Base-by-base conservation (phyloP, 73 alveolate species). In the Tetrahymena thermophila region DNA sequence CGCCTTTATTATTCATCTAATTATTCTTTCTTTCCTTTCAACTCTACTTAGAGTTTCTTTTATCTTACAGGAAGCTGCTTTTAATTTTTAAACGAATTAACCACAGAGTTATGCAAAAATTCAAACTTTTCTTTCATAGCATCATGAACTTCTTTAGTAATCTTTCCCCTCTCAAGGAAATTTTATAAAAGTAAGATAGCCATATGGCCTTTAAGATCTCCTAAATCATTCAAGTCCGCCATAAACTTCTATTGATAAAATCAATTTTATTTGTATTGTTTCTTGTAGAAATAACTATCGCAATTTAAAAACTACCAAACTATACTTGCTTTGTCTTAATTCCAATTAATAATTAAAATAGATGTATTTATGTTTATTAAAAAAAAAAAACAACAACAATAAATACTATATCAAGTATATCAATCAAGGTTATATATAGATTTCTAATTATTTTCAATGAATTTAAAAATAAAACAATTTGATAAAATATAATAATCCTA, bases 41-140 rank as follows among this genome's bases (percentile, higher is more conserved):
- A 84, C 40, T 96, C 95, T 19, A 93, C 71, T 34, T 96, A 44
- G 4, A 96, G 96, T 56, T 95, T 96, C 50, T 95, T 96, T 3
- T 96, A 57, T 85, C 84, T 96, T 17, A 93, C 96, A 44, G 96
- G 96, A 25, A 96, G 95, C 44, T 84, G 56, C 44, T 95, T 94
- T 93, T 96, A 96, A 50, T 96, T 96, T 94, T 96, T 95, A 93
- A 96, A 96, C 14, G 97, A 93, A 93, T 94, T 93, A 23, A 95
- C 97, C 38, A 96, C 97, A 15, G 96, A 93, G 43, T 96, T 96
- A 93, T 96, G 98, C 16, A 96, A 93, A 31, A 71, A 50, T 40
- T 96, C 71, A 94, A 96, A 96, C 38, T 96, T 96, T 85, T 96
- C 96, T 96, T 96, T 96, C 37, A 95, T 93, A 34, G 97, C 44